Evolutionary conservation across 352 stramenopile species (phyloP).

Genomic region (Globisporangium sylvaticum): DNA sequence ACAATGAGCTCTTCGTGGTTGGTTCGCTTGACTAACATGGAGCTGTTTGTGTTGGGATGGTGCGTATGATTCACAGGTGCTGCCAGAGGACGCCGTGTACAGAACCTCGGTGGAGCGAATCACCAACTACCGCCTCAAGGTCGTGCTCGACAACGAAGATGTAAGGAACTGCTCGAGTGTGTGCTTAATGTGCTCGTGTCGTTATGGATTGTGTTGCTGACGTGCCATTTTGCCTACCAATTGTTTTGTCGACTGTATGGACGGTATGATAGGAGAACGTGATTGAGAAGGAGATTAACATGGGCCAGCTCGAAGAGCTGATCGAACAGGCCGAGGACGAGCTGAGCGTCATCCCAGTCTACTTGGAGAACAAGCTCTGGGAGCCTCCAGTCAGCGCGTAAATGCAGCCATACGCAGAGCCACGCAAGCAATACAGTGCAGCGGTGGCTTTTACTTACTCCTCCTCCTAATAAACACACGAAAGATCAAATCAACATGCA

Average conservation of each 20-base stretch:
- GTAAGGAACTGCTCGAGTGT: conserved; percentile 25
- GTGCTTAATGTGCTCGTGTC: not conserved
- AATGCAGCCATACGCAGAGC: not conserved
- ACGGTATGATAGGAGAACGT: conserved; percentile 44
- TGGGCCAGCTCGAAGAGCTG: conserved; percentile 84
- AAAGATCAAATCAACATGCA: conserved; percentile 1
- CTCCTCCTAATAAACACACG: conserved; percentile 16
- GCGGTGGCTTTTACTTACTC: conserved; percentile 3
- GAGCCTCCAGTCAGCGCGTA: conserved; percentile 64
- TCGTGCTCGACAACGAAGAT: conserved; percentile 67
- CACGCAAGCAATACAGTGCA: not conserved
- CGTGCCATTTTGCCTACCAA: not conserved
- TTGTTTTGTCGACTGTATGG: not conserved
- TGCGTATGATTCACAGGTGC: conserved; percentile 25
- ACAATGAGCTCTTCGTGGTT: conserved; percentile 7
- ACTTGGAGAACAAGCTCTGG: conserved; percentile 87
- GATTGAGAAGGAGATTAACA: conserved; percentile 86
- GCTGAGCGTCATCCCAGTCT: conserved; percentile 81
- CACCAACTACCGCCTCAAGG: conserved; percentile 81
- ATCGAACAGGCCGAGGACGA: conserved; percentile 87
- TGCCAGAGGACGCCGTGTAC: conserved; percentile 71
- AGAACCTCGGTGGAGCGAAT: conserved; percentile 77
- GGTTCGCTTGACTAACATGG: not conserved
- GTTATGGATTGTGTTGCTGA: not conserved
- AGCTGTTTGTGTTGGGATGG: conserved; percentile 6